Evolutionary conservation across 1,284 basidiomycete genomes (phyloP), one percentile per base, ranked within the genome.

Genomic region (Cystobasidium pallidum): DNA sequence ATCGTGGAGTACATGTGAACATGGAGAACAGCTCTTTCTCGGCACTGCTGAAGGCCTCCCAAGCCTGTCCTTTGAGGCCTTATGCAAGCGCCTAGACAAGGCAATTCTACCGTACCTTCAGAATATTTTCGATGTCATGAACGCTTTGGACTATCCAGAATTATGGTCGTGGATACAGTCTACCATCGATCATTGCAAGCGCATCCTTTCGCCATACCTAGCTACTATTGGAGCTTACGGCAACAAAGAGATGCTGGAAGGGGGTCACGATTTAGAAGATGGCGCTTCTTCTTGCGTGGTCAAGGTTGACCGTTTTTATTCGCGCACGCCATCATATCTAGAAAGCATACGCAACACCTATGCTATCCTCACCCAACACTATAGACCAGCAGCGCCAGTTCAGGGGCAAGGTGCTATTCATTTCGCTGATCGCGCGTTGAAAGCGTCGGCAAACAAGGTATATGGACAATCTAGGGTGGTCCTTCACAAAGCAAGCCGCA

Each of bases 11-110:
- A 57, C 13, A 34, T 2, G 17, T 17, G 17, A 36, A 10, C 10
- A 57, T 17, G 32, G 26, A n/a, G 15, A 57, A n/a, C 52, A 32
- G 10, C 54, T 57, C 19, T n/a, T 57, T n/a, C 54, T 57, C 54
- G 54, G 21, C 11, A 36, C 7, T 36, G 54, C 54, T 19, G 19
- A n/a, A 19, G 30, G 30, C 32, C n/a, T 57, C 30, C 10, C 28
- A n/a, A 36, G 3, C 7, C 19, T 57, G 6, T 34, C 30, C 24
- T 57, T 57, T 36, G 54, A 32, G 30, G 36, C 3, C n/a, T 6
- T 57, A 10, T 57, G 54, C 54, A 57, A 57, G 32, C 54, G 36
- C 2, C 54, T 57, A 17, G 54, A 57, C 13, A 34, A 19, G 17
- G 30, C 36, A 0, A 30, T 57, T 13, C 54, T 57, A 1, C 28